Base-by-base conservation (phyloP, 768 basidiomycete genomes). In the Mycena olivaceomarginata region DNA sequence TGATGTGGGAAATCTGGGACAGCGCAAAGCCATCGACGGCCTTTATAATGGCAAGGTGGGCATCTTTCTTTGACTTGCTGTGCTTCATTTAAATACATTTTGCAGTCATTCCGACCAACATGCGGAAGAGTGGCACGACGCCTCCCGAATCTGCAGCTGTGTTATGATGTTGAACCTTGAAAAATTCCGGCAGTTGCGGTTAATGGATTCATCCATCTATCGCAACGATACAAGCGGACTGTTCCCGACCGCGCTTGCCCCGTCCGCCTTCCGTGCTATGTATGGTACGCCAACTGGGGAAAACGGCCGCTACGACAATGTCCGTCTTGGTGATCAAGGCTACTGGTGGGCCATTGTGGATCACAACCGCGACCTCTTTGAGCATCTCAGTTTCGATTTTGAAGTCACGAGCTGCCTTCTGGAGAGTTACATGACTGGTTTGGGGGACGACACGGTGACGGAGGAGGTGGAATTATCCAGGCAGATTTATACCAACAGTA, bases 271-370 rank as follows among this genome's bases (percentile, higher is more conserved):
- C 79, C 79, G 80, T 62, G 86, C 87, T 2, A 87, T 87, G 83
- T 91, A 87, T 71, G 90, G 90, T 25, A 70, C 80, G 13, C 89
- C 88, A 2, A 84, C 82, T 16, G 82, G 81, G 22, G 83, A 84
- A 15, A 75, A 82, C 63, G 89, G 88, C 2, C 84, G 82, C 18
- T 89, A 89, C 73, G 80, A 85, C 59, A 87, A 88, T 76, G 89
- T 88, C 5, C 87, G 85, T n/a, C 85, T 91, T 43, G 90, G 89
- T 48, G 90, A 90, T 79, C 89, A 91, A 81, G 88, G 88, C 5
- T 91, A 89, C 75, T 91, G 89, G 89, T 91, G 89, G 89, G 89
- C 90, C 63, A 89, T 91, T 75, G 86, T 90, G n/a, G 85, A 85
- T 74, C 82, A 88, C 73, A 84, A 83, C 48, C 83, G 82, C 16